These are phyloP conservation scores for Yueomyces sinensis DNA, from an alignment of 805 yeast genomes.

Conservation along the genomic window DNA sequence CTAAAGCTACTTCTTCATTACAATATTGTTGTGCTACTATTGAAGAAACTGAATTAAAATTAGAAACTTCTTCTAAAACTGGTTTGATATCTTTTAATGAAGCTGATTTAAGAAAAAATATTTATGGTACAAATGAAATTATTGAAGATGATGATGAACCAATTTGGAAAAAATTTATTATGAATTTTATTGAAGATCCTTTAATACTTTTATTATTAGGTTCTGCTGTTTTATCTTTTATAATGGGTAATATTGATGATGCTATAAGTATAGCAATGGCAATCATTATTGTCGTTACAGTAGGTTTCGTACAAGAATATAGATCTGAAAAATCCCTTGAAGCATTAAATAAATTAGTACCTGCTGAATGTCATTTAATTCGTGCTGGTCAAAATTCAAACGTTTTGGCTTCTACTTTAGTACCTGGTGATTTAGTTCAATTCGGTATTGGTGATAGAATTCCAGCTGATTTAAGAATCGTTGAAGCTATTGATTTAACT, in stretches of 20 bases:
- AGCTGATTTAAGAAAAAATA: slow-evolving; percentile 51
- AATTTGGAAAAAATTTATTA: slow-evolving; percentile 54
- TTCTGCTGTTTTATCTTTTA: slow-evolving; percentile 72
- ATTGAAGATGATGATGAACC: slow-evolving; percentile 63
- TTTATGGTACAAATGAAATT: slow-evolving; percentile 76
- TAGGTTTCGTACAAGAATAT: slow-evolving; percentile 95
- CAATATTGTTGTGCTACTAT: slow-evolving; percentile 47
- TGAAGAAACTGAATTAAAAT: slow-evolving; percentile 49
- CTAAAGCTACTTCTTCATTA: slow-evolving; percentile 41
- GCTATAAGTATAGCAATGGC: slow-evolving; percentile 91
- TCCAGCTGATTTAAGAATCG: slow-evolving; percentile 87
- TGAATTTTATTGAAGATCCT: slow-evolving; percentile 83
- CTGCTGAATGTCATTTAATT: slow-evolving; percentile 90
- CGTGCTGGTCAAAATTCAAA: slow-evolving; percentile 67
- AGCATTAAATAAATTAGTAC: slow-evolving; percentile 85
- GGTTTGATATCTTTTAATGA: slow-evolving; percentile 68
- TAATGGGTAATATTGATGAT: slow-evolving; percentile 95
- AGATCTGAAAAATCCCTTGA: slow-evolving; percentile 89
- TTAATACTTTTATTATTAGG: slow-evolving; percentile 78
- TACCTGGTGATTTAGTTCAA: slow-evolving; percentile 91
- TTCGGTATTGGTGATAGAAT: slow-evolving; percentile 88
- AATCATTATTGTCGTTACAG: slow-evolving; percentile 83
- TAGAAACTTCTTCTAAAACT: slow-evolving; percentile 42
- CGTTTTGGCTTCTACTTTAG: slow-evolving; percentile 77
- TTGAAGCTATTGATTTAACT: slow-evolving; percentile 63